Base-by-base conservation (phyloP, 495 filamentous ascomycete genomes). In the Penicillium cosmopolitanum region DNA sequence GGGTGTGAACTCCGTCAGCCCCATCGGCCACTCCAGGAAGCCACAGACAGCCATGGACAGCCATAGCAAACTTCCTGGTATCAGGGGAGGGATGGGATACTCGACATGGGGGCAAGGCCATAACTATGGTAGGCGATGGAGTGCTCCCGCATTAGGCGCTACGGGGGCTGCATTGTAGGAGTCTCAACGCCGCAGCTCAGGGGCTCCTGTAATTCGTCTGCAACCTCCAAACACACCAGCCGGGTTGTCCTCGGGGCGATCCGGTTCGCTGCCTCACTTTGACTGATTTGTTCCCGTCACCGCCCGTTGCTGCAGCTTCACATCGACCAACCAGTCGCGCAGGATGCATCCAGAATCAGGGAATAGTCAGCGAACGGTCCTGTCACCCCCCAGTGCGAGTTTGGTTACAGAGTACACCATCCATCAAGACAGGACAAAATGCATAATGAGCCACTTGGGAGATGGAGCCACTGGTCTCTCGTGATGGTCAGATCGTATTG, bases 241-340 rank as follows among this genome's bases (percentile, higher is more conserved):
- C 71, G 73, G 69, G 50, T 55, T 44, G 46, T 12, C 1, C 51
- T 70, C 64, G 60, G 60, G 55, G 61, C 55, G 61, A 74, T 78
- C 77, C 77, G 77, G 73, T 74, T 80, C 73, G 77, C 71, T 72
- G 77, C 77, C 76, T 78, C 77, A 78, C 73, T 80, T 77, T 62
- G 58, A 58, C 35, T 40, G 53, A 25, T 40, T 60, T 53, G 31
- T 47, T 35, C 48, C 42, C 59, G 46, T 64, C 53, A 52, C 58
- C 60, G 57, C 60, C 59, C 53, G 50, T 56, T 2, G 40, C 53
- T 64, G 50, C 53, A 53, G 31, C 21, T 36, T 50, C 16, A 48
- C 46, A 21, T 54, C 48, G 21, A 7, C 55, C 58, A 65, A 62
- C 55, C 48, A 58, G 31, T 60, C 23, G 19, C 21, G 16, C 36